Evolutionary conservation across 352 stramenopile species (phyloP).

Genomic region (Phytophthora tubulina): DNA sequence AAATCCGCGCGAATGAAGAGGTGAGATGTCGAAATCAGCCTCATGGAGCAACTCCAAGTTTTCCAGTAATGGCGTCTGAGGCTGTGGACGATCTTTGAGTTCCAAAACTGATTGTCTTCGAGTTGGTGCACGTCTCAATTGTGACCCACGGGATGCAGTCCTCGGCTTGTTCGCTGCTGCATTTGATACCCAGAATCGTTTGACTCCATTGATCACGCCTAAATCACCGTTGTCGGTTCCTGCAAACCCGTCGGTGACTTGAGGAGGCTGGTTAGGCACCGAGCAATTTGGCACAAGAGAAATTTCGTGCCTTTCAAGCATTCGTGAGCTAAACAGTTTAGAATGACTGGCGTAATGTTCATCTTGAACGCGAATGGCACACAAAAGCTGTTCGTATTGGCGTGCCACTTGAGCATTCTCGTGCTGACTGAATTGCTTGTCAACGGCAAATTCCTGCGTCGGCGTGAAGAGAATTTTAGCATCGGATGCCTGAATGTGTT

Average conservation of each 20-base stretch:
- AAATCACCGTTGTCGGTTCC: conserved; percentile 42
- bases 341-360: conserved; percentile 71
- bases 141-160: conserved; percentile 11
- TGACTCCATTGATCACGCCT: conserved; percentile 58
- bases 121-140: conserved; percentile 4
- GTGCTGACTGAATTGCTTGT: conserved; percentile 28
- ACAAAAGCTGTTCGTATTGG: conserved; percentile 49
- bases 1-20: conserved; percentile 50
- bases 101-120: conserved; percentile 24
- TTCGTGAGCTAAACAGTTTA: conserved; percentile 74
- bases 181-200: conserved; percentile 46
- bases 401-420: conserved; percentile 22
- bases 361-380: conserved; percentile 59
- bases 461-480: conserved; percentile 42
- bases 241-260: conserved; percentile 2
- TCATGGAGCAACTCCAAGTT: conserved; percentile 44
- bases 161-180: conserved; percentile 10
- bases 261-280: conserved; percentile 4
- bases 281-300: conserved; percentile 48
- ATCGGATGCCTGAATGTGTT: conserved; percentile 32
- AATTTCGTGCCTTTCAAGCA: conserved; percentile 73
- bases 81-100: conserved; percentile 12
- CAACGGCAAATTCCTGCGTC: not conserved
- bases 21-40: conserved; percentile 55
- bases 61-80: conserved; percentile 35